phyloP scores from a whole-genome alignment of 1,139 yeast genomes.

The Lodderomyces parapsilosis region DNA sequence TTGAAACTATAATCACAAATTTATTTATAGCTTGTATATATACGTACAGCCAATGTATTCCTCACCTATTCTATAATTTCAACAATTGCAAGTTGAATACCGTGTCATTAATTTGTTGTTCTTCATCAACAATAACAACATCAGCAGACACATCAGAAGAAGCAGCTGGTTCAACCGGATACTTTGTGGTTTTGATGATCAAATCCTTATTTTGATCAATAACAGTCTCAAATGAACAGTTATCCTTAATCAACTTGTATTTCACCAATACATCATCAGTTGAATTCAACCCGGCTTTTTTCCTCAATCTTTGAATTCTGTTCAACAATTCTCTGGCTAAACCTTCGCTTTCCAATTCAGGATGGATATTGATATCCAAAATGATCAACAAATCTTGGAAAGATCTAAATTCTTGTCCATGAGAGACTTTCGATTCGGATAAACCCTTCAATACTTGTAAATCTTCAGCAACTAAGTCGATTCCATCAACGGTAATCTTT shows the following conservation, averaged over 20 bases:
- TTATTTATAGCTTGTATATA: background rate
- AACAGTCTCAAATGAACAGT: conserved; percentile 65
- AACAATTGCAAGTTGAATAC: conserved; percentile 77
- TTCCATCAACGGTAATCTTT: conserved; percentile 82
- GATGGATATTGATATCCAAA: conserved; percentile 82
- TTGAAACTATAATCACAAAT: background rate
- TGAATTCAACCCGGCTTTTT: conserved; percentile 91
- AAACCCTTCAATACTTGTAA: conserved; percentile 87
- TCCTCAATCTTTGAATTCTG: conserved; percentile 96
- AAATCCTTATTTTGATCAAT: conserved; percentile 64
- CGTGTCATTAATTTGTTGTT: conserved; percentile 85
- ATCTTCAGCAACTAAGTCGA: conserved; percentile 82
- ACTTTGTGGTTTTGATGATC: conserved; percentile 74
- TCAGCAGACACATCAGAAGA: conserved; percentile 34
- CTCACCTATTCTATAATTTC: conserved; percentile 22
- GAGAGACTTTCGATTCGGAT: conserved; percentile 54
- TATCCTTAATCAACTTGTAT: conserved; percentile 69
- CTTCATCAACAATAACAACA: conserved; percentile 71
- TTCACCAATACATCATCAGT: conserved; percentile 94
- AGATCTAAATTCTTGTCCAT: conserved; percentile 83
- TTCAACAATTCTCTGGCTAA: conserved; percentile 93
- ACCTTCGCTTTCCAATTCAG: conserved; percentile 90
- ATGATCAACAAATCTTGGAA: conserved; percentile 87
- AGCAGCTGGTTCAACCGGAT: conserved; percentile 47
- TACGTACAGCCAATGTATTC: background rate